Evolutionary conservation across 768 basidiomycete species (phyloP).

Genomic region (Hygrophoropsis aurantiaca): DNA sequence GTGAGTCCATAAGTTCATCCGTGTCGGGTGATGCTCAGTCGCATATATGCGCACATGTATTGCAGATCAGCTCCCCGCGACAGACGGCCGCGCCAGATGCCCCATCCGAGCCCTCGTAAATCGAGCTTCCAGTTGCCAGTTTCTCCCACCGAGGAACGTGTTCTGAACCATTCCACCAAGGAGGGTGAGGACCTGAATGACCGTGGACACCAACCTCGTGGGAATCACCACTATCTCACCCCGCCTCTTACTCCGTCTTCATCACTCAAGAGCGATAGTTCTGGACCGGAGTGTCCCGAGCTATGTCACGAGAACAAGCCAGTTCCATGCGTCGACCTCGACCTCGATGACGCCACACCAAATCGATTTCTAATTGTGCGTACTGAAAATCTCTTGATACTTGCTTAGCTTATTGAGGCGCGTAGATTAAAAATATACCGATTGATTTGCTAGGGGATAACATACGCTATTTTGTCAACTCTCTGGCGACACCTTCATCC

Average conservation of each 20-base stretch:
- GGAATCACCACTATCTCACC: slow-evolving; percentile 47
- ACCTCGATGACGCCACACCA: slow-evolving; percentile 17
- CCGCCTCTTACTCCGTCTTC: slow-evolving; percentile 74
- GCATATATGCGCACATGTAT: slow-evolving; percentile 5
- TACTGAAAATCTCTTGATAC: neutral
- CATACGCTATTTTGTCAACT: slow-evolving; percentile 28
- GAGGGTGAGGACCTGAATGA: slow-evolving; percentile 6
- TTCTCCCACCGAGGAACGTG: slow-evolving; percentile 11
- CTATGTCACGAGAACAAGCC: slow-evolving; percentile 12
- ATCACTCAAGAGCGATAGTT: slow-evolving; percentile 40
- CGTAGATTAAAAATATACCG: slow-evolving; percentile 43
- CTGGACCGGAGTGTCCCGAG: slow-evolving; percentile 32
- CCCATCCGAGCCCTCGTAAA: slow-evolving; percentile 18
- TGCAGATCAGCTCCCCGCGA: too few species aligned
- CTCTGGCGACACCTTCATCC: slow-evolving; percentile 16
- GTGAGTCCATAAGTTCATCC: slow-evolving; percentile 35
- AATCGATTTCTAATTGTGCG: slow-evolving; percentile 34
- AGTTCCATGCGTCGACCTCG: slow-evolving; percentile 19
- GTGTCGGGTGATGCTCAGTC: too few species aligned
- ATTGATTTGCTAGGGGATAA: slow-evolving; percentile 28
- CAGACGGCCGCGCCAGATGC: neutral
- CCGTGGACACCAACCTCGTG: too few species aligned
- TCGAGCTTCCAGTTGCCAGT: slow-evolving; percentile 14
- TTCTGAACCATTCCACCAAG: neutral
- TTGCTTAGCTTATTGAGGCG: neutral